Conservation (phyloP, 1,284 basidiomycete genomes). For the Erythrobasidium hasegawianum region DNA sequence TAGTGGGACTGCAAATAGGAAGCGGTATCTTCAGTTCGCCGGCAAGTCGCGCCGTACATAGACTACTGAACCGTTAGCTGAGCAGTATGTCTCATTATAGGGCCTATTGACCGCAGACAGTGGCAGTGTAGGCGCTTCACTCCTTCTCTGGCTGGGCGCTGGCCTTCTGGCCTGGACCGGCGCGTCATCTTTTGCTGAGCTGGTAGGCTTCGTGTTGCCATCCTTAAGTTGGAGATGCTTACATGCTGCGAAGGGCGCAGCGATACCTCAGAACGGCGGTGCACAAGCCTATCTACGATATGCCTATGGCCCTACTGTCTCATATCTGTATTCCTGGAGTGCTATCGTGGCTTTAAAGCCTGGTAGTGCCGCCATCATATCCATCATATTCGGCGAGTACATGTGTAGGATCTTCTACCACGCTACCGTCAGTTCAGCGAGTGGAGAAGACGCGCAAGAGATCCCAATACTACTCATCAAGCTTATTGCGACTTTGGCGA, state of each 20-base stretch:
- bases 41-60: slow-evolving; percentile 61
- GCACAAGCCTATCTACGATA: slow-evolving; percentile 88
- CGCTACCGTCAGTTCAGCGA: slow-evolving; percentile 37
- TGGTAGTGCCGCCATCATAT: slow-evolving; percentile 58
- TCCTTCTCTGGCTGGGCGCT: slow-evolving; percentile 44
- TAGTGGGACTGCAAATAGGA: slow-evolving; percentile 81
- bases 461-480: slow-evolving; percentile 75
- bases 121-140: slow-evolving; percentile 53
- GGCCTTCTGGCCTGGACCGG: slow-evolving; percentile 88
- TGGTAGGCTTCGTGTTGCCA: slow-evolving; percentile 53
- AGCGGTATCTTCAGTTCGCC: slow-evolving; percentile 92
- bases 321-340: slow-evolving; percentile 84
- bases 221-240: neutral
- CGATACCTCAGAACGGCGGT: slow-evolving; percentile 77
- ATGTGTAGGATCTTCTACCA: slow-evolving; percentile 59
- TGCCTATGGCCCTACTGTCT: slow-evolving; percentile 77
- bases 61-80: no score
- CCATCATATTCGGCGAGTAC: slow-evolving; percentile 69
- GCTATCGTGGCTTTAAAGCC: slow-evolving; percentile 74
- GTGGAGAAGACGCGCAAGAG: slow-evolving; percentile 50
- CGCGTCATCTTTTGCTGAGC: slow-evolving; percentile 41
- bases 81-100: neutral
- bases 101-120: slow-evolving; percentile 71
- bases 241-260: slow-evolving; percentile 78
- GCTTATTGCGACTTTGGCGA: slow-evolving; percentile 70